These are phyloP conservation scores for Schwanniomyces etchellsii DNA, from an alignment of 1,139 yeast genomes.

Conservation along the genomic window DNA sequence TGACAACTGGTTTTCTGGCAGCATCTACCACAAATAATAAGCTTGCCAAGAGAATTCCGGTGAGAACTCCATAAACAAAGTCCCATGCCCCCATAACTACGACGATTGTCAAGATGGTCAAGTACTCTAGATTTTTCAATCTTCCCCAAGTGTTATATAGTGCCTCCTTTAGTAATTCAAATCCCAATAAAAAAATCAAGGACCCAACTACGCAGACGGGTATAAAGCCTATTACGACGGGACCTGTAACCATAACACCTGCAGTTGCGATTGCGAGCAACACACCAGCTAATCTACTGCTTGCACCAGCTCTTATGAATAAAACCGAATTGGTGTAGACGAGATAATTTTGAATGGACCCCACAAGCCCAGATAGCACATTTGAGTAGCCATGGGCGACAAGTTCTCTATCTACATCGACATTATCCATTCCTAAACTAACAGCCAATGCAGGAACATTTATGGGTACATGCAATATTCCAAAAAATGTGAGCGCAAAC, in stretches of 20 bases:
- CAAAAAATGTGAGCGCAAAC: constrained; percentile 93
- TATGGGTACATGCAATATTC: constrained; percentile 92
- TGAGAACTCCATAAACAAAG: constrained; percentile 86
- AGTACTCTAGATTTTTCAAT: constrained; percentile 69
- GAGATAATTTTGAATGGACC: constrained; percentile 88
- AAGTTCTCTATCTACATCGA: constrained; percentile 87
- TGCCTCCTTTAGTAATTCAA: constrained; percentile 84
- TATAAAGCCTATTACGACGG: constrained; percentile 85
- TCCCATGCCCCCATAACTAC: constrained; percentile 94
- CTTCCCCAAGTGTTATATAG: constrained; percentile 79
- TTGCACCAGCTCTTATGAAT: constrained; percentile 92
- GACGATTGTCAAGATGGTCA: constrained; percentile 79
- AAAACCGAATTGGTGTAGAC: constrained; percentile 92
- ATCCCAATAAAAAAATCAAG: constrained; percentile 81
- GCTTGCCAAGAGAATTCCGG: constrained; percentile 88
- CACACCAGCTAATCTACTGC: constrained; percentile 80
- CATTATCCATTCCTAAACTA: constrained; percentile 76
- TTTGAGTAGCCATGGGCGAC: constrained; percentile 96
- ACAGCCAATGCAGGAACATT: constrained; percentile 97
- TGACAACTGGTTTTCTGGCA: constrained; percentile 75
- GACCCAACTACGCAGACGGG: constrained; percentile 97
- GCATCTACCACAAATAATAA: constrained; percentile 89
- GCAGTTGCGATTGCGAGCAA: constrained; percentile 79
- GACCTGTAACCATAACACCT: constrained; percentile 80
- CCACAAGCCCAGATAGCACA: constrained; percentile 73